Evolutionary conservation across 306 rosid genomes (phyloP).

Genomic region (Alnus glutinosa): DNA sequence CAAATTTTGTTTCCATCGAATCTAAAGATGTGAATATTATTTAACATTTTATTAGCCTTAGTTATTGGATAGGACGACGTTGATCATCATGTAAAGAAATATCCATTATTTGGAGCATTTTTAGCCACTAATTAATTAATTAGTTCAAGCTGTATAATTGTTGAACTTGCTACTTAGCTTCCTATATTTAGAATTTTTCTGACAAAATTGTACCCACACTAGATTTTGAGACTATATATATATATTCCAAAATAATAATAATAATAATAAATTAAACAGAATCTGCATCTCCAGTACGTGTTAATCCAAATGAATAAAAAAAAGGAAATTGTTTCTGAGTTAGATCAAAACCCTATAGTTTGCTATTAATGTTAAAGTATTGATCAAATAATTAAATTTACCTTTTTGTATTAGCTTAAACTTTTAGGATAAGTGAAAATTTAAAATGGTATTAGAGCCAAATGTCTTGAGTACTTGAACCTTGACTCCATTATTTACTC

Average conservation of each 20-base stretch:
- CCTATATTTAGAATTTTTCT: background rate
- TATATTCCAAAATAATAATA: no score
- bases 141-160: background rate
- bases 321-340: no score
- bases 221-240: background rate
- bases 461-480: no score
- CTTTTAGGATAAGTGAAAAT: no score
- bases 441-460: no score
- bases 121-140: background rate
- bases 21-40: background rate
- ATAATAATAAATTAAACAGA: no score
- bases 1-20: background rate
- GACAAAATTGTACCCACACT: background rate
- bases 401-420: no score
- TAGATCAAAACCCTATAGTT: no score
- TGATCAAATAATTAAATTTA: no score
- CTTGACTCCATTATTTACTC: no score
- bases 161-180: background rate
- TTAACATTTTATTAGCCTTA: background rate
- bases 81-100: background rate
- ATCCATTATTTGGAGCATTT: background rate
- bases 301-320: no score
- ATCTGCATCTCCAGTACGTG: background rate
- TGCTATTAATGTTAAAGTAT: no score
- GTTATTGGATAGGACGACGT: background rate